Evolutionary conservation across 1,284 basidiomycete genomes (phyloP).

Genomic region (Papiliotrema flavescens): DNA sequence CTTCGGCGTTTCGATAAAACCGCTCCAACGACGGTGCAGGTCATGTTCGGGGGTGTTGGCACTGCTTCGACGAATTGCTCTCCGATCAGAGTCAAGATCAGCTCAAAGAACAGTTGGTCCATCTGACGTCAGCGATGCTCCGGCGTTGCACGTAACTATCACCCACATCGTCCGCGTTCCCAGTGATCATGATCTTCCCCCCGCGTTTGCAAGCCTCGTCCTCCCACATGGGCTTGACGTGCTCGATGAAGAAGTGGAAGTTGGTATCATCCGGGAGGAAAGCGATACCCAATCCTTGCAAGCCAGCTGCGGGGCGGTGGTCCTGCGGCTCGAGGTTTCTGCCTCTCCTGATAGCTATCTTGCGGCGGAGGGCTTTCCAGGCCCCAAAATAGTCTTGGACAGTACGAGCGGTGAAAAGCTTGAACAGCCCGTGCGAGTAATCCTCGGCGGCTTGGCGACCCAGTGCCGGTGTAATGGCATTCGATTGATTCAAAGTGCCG

Average conservation of each 20-base stretch:
- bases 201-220: constrained; percentile 28
- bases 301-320: constrained; percentile 4
- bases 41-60: constrained; percentile 5
- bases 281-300: constrained; percentile 26
- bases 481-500: background rate
- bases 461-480: background rate
- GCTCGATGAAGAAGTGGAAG: constrained; percentile 35
- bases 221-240: constrained; percentile 41
- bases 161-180: constrained; percentile 17
- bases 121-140: constrained; percentile 10
- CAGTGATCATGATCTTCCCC: constrained; percentile 33
- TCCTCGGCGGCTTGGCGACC: constrained; percentile 8
- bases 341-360: constrained; percentile 13
- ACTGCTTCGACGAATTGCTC: constrained; percentile 13
- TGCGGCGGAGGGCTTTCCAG: constrained; percentile 35
- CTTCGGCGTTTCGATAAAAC: constrained; percentile 23
- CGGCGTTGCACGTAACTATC: background rate
- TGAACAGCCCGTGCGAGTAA: constrained; percentile 28
- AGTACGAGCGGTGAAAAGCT: constrained; percentile 20
- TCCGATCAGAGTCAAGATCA: constrained; percentile 25
- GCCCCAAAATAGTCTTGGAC: constrained; percentile 28
- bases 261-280: constrained; percentile 27
- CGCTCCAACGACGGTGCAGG: constrained; percentile 22
- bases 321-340: constrained; percentile 18
- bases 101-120: constrained; percentile 24